Evolutionary conservation across 2,329 filamentous ascomycete genomes (phyloP).

Genomic region (Neocucurbitaria cava): DNA sequence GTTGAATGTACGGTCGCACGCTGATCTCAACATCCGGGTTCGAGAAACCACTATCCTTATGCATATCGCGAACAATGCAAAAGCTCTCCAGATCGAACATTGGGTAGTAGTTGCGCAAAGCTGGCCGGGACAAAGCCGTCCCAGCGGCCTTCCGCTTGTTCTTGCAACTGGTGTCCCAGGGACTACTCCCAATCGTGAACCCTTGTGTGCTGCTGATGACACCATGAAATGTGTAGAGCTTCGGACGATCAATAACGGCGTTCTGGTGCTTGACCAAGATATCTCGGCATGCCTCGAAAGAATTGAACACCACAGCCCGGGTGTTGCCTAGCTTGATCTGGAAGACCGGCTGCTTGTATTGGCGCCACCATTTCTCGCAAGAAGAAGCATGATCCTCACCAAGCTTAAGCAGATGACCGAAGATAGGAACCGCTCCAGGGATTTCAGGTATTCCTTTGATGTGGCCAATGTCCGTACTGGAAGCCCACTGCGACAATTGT

Average conservation of each 20-base stretch:
- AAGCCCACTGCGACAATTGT: conserved; percentile 14
- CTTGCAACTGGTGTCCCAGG: conserved; percentile 62
- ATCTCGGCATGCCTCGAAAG: conserved; percentile 59
- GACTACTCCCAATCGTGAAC: conserved; percentile 62
- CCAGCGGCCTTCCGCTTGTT: conserved; percentile 61
- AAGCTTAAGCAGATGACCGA: conserved; percentile 59
- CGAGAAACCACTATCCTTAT: conserved; percentile 52
- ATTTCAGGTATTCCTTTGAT: conserved; percentile 60
- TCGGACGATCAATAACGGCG: conserved; percentile 57
- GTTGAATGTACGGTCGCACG: conserved; percentile 60
- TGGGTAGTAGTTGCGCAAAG: conserved; percentile 57
- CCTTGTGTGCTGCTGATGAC: conserved; percentile 58
- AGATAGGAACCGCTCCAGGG: conserved; percentile 58
- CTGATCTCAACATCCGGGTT: conserved; percentile 48
- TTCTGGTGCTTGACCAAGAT: conserved; percentile 60
- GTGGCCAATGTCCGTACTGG: conserved; percentile 56
- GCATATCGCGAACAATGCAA: conserved; percentile 58
- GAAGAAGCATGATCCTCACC: conserved; percentile 63
- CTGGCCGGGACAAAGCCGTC: conserved; percentile 54
- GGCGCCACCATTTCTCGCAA: conserved; percentile 59
- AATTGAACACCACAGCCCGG: conserved; percentile 61
- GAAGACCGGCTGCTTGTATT: conserved; percentile 57
- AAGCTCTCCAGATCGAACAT: conserved; percentile 63
- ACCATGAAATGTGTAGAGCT: conserved; percentile 62
- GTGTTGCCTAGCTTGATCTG: conserved; percentile 63